Evolutionary conservation across 371 early-diverging fungal genomes (phyloP).

Genomic region (Circinella umbellata): DNA sequence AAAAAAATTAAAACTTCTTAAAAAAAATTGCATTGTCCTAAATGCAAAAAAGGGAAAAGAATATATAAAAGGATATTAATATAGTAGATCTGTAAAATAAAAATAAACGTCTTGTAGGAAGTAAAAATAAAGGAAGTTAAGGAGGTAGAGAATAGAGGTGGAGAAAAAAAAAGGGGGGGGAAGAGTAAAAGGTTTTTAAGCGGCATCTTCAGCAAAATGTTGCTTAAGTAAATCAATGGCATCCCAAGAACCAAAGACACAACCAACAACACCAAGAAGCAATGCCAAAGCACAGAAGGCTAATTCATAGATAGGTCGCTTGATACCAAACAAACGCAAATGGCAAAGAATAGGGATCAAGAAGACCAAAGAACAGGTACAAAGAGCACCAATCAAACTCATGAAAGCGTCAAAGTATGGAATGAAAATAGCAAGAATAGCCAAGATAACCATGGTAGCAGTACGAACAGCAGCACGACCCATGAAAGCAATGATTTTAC

Average conservation of each 20-base stretch:
- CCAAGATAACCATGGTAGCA: constrained; percentile 50
- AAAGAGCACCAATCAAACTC: constrained; percentile 74
- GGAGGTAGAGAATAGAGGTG: not conserved
- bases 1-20: not conserved
- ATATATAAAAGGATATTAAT: not conserved
- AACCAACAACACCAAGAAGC: constrained; percentile 60
- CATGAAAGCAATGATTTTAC: constrained; percentile 49
- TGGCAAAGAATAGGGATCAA: constrained; percentile 71
- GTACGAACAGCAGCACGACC: constrained; percentile 59
- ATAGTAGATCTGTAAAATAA: not conserved
- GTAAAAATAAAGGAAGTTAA: not conserved
- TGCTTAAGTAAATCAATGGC: constrained; percentile 37
- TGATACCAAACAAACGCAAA: constrained; percentile 63
- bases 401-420: constrained; percentile 80
- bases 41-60: no score
- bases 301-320: constrained; percentile 47
- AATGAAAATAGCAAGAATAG: constrained; percentile 59
- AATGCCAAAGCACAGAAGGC: constrained; percentile 63
- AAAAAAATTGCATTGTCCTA: no score
- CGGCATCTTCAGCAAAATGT: constrained; percentile 15
- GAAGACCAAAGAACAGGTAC: constrained; percentile 74
- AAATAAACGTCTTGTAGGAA: not conserved
- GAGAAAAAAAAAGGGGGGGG: not conserved
- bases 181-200: not conserved
- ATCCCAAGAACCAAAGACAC: constrained; percentile 69